Evolutionary conservation across 2,329 filamentous ascomycete genomes (phyloP).

Genomic region (Apiospora aurea): DNA sequence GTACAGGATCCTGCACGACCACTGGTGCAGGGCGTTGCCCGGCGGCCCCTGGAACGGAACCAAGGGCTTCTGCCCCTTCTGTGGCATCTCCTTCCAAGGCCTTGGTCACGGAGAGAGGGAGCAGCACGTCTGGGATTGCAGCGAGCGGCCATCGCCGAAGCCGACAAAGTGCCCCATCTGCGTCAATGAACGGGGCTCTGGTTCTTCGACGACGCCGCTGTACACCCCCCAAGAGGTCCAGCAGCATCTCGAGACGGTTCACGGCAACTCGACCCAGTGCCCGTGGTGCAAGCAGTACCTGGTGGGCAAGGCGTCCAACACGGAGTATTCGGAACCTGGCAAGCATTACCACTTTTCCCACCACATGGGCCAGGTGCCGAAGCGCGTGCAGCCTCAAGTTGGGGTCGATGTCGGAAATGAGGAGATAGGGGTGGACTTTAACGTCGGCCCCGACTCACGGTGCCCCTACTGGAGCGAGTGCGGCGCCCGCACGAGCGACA

Average conservation of each 20-base stretch:
- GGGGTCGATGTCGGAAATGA: not conserved
- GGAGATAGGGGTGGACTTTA: not conserved
- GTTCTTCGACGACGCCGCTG: not conserved
- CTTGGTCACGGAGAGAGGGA: not conserved
- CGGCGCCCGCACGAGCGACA: conserved; percentile 12
- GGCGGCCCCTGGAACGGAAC: not conserved
- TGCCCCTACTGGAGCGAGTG: conserved; percentile 23
- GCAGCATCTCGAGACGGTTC: not conserved
- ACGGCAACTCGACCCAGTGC: not conserved
- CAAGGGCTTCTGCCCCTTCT: conserved; percentile 24
- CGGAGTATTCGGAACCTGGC: conserved; percentile 15
- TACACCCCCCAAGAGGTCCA: conserved; percentile 20
- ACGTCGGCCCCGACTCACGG: not conserved
- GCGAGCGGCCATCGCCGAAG: not conserved
- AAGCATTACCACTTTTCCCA: conserved; percentile 24
- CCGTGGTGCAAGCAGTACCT: conserved; percentile 23
- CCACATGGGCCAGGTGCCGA: conserved; percentile 25
- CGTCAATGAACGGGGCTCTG: too few species aligned
- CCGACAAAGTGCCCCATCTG: conserved; percentile 11
- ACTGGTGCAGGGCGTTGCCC: not conserved
- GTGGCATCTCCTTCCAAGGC: conserved; percentile 2
- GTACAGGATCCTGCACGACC: not conserved
- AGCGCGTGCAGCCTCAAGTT: not conserved
- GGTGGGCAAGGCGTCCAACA: not conserved
- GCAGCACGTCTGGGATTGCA: conserved; percentile 22